Evolutionary conservation across 2,329 filamentous ascomycete species (phyloP), one percentile per base, ranked within the genome.

Genomic region (Coleophoma eucalyptorum): DNA sequence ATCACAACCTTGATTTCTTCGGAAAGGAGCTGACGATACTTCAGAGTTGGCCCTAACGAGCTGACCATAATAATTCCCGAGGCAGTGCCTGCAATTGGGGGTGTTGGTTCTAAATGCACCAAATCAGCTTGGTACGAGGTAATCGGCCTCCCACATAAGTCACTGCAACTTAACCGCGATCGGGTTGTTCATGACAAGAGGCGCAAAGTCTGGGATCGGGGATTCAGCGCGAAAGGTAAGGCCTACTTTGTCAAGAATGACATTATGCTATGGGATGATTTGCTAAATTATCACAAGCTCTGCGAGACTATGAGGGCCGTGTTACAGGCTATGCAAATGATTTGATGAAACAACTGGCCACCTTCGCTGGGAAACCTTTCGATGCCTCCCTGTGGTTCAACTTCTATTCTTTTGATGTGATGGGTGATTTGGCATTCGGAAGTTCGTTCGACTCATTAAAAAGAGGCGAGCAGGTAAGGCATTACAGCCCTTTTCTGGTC

Each of bases 361-460:
- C 49, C 4, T 50, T 46, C 19, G 15, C 45, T 3, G 61, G 59
- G 3, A 56, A 56, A 32, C 21, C 58, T 6, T 18, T 61, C 5
- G 53, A 61, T 46, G 58, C 48, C 2, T 54, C 49, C 42, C 18
- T 48, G 15, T 62, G 58, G 58, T 60, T 61, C 41, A 55, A 59
- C 19, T 58, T 51, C 35, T 62, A 54, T 42, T 41, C 50, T 5
- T 64, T 63, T 45, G 62, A 64, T 46, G 53, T 62, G 5, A 62
- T 63, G 55, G 59, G 59, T n/a, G 59, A 62, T 16, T 50, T 64
- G 26, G 59, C 55, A 2, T 62, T 63, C 45, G 58, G 60, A 0
- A 52, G 58, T n/a, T 54, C 58, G 1, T 63, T 62, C 46, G 50
- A 57, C 20, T 62, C 61, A 55, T 21, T 63, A 7, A 49, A 54